A percentile compares a stretch with the other conserved stretches of the same genome.
These are phyloP conservation scores for Paraleonurus japonicus DNA, from an alignment of 257 asterid species.

Conservation along the genomic window DNA sequence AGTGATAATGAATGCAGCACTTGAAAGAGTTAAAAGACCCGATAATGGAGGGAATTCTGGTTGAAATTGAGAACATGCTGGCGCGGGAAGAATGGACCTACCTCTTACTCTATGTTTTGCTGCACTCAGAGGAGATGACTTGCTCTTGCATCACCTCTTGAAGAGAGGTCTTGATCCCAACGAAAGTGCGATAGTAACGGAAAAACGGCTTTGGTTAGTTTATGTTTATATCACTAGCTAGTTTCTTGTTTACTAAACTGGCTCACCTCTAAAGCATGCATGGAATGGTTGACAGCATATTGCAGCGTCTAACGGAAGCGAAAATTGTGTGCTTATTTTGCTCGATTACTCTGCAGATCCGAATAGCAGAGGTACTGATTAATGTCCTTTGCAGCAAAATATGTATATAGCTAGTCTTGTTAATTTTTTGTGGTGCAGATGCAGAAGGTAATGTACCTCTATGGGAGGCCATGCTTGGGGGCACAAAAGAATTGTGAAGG, in stretches of 20 bases:
- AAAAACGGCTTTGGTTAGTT: slow-evolving; percentile 66
- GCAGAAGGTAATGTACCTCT: slow-evolving; percentile 60
- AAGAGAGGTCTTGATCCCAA: slow-evolving; percentile 90
- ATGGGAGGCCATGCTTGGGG: slow-evolving; percentile 58
- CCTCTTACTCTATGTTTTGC: slow-evolving; percentile 93
- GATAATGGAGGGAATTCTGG: slow-evolving; percentile 78
- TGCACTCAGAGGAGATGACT: slow-evolving; percentile 83
- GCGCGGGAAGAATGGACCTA: slow-evolving; percentile 93
- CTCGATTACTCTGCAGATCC: slow-evolving; percentile 83
- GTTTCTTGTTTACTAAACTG: neutral
- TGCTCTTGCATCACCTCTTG: slow-evolving; percentile 75
- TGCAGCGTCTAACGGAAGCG: slow-evolving; percentile 78
- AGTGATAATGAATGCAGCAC: no score
- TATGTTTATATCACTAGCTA: neutral
- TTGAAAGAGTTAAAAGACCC: slow-evolving; percentile 78
- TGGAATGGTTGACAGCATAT: slow-evolving; percentile 60
- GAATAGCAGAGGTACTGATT: slow-evolving; percentile 58
- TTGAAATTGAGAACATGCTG: slow-evolving; percentile 83
- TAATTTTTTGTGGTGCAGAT: slow-evolving; percentile 36
- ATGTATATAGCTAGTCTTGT: no score
- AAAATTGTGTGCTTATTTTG: slow-evolving; percentile 66
- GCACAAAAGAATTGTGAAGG: slow-evolving; percentile 36
- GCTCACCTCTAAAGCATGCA: neutral
- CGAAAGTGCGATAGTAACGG: slow-evolving; percentile 75
- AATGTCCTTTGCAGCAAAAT: neutral